Evolutionary conservation across 805 yeast genomes (phyloP).

Genomic region (Saccharomycopsis babjevae): DNA sequence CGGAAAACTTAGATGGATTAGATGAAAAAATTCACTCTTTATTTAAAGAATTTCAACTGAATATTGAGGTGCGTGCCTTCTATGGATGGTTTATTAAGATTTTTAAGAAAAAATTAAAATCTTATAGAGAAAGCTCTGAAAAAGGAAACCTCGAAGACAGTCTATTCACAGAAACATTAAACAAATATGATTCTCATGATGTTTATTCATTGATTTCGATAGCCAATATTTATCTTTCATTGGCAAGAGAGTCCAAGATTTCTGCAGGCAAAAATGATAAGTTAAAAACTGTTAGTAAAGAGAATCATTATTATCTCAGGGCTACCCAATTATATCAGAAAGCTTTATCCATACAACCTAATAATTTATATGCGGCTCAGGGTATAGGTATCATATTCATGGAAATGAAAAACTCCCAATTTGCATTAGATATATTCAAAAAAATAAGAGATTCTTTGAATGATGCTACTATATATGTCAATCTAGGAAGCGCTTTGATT

Average conservation of each 20-base stretch:
- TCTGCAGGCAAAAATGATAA: conserved; percentile 21
- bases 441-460: conserved; percentile 84
- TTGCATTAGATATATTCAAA: conserved; percentile 78
- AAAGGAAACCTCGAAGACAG: conserved; percentile 54
- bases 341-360: conserved; percentile 73
- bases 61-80: conserved; percentile 79
- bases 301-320: conserved; percentile 66
- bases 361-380: conserved; percentile 92
- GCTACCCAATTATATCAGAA: conserved; percentile 91
- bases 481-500: conserved; percentile 77
- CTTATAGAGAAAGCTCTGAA: conserved; percentile 33
- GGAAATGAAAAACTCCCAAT: conserved; percentile 62
- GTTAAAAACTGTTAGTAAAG: conserved; percentile 39
- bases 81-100: conserved; percentile 79
- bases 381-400: conserved; percentile 92
- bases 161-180: conserved; percentile 79
- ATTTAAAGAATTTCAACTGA: conserved; percentile 42
- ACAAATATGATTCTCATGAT: conserved; percentile 78
- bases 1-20: conserved; percentile 31
- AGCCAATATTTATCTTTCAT: conserved; percentile 75
- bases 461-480: conserved; percentile 73
- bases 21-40: conserved; percentile 46
- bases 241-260: conserved; percentile 67
- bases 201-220: conserved; percentile 79
- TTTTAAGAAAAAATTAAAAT: conserved; percentile 37